Evolutionary conservation across 1,284 basidiomycete genomes (phyloP), one percentile per base, ranked within the genome.

Genomic region (Ceratobasidium sp.): DNA sequence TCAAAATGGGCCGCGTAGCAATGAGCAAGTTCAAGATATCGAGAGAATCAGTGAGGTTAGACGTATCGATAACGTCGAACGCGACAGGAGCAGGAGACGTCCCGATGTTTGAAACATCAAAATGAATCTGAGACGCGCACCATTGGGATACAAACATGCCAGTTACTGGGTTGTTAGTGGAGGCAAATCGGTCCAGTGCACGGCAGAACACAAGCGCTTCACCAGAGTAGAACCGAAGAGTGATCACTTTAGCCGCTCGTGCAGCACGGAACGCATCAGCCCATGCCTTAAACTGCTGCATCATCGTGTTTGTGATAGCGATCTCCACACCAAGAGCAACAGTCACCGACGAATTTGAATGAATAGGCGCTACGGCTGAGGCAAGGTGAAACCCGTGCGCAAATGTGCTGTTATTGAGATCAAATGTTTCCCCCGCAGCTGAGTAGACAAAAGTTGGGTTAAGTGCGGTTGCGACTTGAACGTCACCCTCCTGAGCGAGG

Each of bases 41-140:
- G 44, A 77, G 64, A 20, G 68, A 51, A 26, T 77, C 64, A 0
- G 64, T 68, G 13, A 77, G 64, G 40, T 60, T 68, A 2, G 75
- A 77, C n/a, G 75, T 77, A 18, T 77, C 75, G 40, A 77, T 77
- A 20, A 77, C 53, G 51, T 77, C 75, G n/a, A 56, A 77, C 9
- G 51, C 15, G n/a, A 42, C 46, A 2, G 61, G 73, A 20, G 40
- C 44, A 2, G 46, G 26, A 3, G 28, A 46, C 13, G 18, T 60
- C 7, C 44, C 23, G 1, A 26, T 18, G 40, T 26, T 28, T 2
- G 28, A 40, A 20, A 12, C 71, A 26, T 64, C 58, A 13, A 73
- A 40, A 9, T 53, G 39, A 18, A 73, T 53, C 13, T 64, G 60
- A 64, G 73, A 3, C 7, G 64, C 75, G 1, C 39, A 40, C 63